Evolutionary conservation across 768 basidiomycete species (phyloP).

Genomic region (Crassisporium funariophilum): DNA sequence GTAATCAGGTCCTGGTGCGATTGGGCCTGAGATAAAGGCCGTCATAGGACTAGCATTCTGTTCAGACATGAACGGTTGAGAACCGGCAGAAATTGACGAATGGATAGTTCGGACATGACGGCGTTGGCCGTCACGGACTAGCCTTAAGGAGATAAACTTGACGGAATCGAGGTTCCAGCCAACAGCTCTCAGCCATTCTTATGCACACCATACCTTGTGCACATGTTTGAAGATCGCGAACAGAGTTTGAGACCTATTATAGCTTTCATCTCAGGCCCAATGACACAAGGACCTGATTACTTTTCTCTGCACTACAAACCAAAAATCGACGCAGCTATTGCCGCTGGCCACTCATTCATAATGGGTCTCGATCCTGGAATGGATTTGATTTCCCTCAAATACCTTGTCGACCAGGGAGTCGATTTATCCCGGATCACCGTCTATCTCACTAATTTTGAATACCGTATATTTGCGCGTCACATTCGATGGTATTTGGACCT

Average conservation of each 20-base stretch:
- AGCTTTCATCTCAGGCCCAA: constrained; percentile 30
- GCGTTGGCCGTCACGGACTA: too few relatives aligned
- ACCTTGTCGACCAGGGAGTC: constrained; percentile 20
- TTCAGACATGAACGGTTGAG: too few relatives aligned
- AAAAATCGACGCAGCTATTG: constrained; percentile 17
- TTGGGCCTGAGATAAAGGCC: constrained; percentile 30
- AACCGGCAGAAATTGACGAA: too few relatives aligned
- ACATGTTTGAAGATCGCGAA: too few relatives aligned
- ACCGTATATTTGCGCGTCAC: background rate
- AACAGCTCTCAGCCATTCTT: too few relatives aligned
- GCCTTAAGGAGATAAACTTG: too few relatives aligned
- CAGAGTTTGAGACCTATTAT: too few relatives aligned
- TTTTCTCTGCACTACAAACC: constrained; percentile 22
- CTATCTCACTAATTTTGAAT: constrained; percentile 23
- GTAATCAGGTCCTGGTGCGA: constrained; percentile 17
- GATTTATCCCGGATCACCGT: constrained; percentile 20
- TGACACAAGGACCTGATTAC: constrained; percentile 17
- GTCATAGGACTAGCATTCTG: too few relatives aligned
- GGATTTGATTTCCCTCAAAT: constrained; percentile 22
- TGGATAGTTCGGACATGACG: too few relatives aligned
- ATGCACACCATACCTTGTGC: too few relatives aligned
- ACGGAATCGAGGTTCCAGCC: too few relatives aligned
- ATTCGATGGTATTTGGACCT: constrained; percentile 16
- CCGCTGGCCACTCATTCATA: constrained; percentile 22
- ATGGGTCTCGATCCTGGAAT: constrained; percentile 27